Conservation (phyloP, 164 flowering plant genomes). For the Magnolia officinalis region DNA sequence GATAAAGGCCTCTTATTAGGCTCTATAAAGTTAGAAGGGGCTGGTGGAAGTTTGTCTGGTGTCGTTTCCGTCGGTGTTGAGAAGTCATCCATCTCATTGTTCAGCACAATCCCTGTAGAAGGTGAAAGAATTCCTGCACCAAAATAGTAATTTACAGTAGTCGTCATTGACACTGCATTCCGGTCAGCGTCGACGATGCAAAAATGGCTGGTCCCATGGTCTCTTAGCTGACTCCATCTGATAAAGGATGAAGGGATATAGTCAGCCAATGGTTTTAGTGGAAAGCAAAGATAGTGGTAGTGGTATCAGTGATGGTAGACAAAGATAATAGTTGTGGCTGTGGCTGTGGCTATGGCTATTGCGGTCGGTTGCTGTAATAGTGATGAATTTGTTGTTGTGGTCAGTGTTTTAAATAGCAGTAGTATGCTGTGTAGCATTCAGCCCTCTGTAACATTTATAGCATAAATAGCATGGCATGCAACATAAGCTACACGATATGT, state of each 20-base stretch:
- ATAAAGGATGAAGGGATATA: background rate
- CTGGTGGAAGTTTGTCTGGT: conserved; percentile 71
- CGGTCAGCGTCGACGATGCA: conserved; percentile 85
- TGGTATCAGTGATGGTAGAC: background rate
- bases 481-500: no score
- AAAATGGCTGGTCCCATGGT: conserved; percentile 92
- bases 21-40: conserved; percentile 73
- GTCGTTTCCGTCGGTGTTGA: conserved; percentile 60
- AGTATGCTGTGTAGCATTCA: no score
- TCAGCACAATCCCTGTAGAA: conserved; percentile 83
- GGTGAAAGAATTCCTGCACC: conserved; percentile 76
- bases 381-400: background rate
- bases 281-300: background rate
- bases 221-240: conserved; percentile 85
- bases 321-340: background rate
- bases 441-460: no score
- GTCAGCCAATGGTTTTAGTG: background rate
- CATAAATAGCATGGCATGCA: no score
- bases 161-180: conserved; percentile 89
- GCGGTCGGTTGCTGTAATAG: no score
- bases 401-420: background rate
- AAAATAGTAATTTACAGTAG: conserved; percentile 68
- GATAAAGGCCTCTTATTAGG: conserved; percentile 90
- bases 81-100: conserved; percentile 95
- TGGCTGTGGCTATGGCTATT: no score